These are phyloP conservation scores for Leccinum pseudoinsigne DNA, from an alignment of 1,284 basidiomycete species.

Conservation along the genomic window DNA sequence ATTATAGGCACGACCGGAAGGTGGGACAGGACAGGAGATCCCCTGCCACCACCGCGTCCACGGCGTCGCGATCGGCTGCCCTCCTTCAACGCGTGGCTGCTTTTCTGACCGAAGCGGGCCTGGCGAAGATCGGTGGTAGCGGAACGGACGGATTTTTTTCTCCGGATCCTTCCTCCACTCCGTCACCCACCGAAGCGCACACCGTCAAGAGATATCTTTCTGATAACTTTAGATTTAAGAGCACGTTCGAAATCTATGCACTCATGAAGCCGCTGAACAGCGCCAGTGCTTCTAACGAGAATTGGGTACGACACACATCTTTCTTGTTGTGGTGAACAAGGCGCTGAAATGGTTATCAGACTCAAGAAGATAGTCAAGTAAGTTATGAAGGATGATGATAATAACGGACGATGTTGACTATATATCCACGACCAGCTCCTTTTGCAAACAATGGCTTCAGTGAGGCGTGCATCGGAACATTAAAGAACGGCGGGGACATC, in stretches of 20 bases:
- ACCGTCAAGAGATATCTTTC: slow-evolving; percentile 47
- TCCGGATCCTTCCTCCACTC: slow-evolving; percentile 19
- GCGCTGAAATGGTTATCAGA: slow-evolving; percentile 33
- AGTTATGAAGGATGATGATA: slow-evolving; percentile 8
- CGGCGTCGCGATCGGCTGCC: slow-evolving; percentile 13
- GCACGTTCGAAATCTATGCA: slow-evolving; percentile 42
- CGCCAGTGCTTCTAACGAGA: slow-evolving; percentile 44
- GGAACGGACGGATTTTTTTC: slow-evolving; percentile 40
- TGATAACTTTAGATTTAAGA: slow-evolving; percentile 46
- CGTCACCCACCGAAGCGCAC: slow-evolving; percentile 52
- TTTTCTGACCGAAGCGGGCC: slow-evolving; percentile 47
- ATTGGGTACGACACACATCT: slow-evolving; percentile 48
- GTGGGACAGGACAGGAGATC: slow-evolving; percentile 2
- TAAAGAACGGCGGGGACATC: slow-evolving; percentile 16
- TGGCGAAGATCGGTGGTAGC: slow-evolving; percentile 42
- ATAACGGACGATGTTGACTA: slow-evolving; percentile 3
- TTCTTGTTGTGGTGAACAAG: background rate
- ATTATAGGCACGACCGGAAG: slow-evolving; percentile 40
- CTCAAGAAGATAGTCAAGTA: slow-evolving; percentile 55
- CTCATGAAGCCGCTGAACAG: slow-evolving; percentile 51
- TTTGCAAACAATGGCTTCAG: slow-evolving; percentile 43
- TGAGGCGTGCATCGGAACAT: slow-evolving; percentile 20
- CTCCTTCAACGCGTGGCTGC: slow-evolving; percentile 36
- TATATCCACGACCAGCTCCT: slow-evolving; percentile 36
- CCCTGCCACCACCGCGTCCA: slow-evolving; percentile 3